phyloP scores from a whole-genome alignment of 2,329 filamentous ascomycete genomes.

The Dactylonectria estremocensis region DNA sequence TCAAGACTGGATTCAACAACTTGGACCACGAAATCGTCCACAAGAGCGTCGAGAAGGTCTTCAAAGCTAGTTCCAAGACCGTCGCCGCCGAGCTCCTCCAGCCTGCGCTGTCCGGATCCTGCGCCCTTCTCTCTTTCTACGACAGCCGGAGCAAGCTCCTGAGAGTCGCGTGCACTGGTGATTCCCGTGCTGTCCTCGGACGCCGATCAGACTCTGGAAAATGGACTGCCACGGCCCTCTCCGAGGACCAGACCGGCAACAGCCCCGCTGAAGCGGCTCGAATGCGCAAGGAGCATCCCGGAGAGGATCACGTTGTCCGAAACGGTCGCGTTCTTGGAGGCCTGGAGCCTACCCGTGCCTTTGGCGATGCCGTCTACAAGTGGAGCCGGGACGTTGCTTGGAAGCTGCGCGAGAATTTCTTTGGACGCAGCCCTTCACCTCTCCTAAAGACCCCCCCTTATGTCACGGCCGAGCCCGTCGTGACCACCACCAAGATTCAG shows the following conservation, averaged over 20 bases:
- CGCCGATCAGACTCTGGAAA: slow-evolving; percentile 84
- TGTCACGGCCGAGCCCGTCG: slow-evolving; percentile 94
- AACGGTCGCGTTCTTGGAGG: slow-evolving; percentile 94
- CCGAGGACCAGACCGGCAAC: slow-evolving; percentile 92
- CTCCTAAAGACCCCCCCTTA: slow-evolving; percentile 94
- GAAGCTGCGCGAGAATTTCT: slow-evolving; percentile 87
- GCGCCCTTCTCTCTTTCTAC: slow-evolving; percentile 96
- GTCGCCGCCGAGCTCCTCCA: slow-evolving; percentile 92
- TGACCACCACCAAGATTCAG: slow-evolving; percentile 93
- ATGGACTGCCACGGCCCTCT: slow-evolving; percentile 92
- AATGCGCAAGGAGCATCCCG: slow-evolving; percentile 88
- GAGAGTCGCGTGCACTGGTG: slow-evolving; percentile 94
- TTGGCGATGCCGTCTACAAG: slow-evolving; percentile 97
- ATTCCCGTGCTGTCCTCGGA: slow-evolving; percentile 94
- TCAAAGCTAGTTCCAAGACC: slow-evolving; percentile 90
- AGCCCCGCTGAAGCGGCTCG: slow-evolving; percentile 89
- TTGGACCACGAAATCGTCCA: slow-evolving; percentile 96
- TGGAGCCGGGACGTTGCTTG: slow-evolving; percentile 91
- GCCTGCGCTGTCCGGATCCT: slow-evolving; percentile 96
- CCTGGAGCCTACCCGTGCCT: slow-evolving; percentile 92
- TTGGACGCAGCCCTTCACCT: slow-evolving; percentile 83
- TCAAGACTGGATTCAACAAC: slow-evolving; percentile 91
- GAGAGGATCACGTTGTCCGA: slow-evolving; percentile 87
- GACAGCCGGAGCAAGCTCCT: slow-evolving; percentile 89
- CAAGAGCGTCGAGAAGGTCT: slow-evolving; percentile 91